Evolutionary conservation across 305 asterid genomes (phyloP).

Genomic region (Fraxinus sp.): DNA sequence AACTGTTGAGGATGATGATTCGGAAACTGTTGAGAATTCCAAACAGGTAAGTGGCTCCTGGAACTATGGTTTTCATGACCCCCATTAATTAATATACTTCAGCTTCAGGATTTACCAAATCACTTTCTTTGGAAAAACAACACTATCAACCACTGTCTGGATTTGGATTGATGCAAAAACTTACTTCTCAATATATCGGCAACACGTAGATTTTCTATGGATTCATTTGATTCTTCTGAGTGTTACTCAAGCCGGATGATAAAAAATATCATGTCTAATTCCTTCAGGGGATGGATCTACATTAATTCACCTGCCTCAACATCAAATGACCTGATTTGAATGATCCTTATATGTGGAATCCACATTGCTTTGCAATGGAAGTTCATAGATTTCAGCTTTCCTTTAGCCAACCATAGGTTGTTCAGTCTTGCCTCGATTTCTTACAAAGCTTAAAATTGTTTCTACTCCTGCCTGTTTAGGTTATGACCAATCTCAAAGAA

Average conservation of each 20-base stretch:
- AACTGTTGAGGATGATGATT: slow-evolving; percentile 78
- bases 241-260: slow-evolving; percentile 3
- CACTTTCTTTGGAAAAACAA: background rate
- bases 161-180: background rate
- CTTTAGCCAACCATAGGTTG: background rate
- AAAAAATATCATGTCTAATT: background rate
- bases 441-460: background rate
- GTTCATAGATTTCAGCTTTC: background rate
- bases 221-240: slow-evolving; percentile 9
- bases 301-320: background rate
- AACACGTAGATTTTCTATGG: background rate
- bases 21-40: slow-evolving; percentile 45
- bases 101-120: slow-evolving; percentile 11
- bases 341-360: background rate
- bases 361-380: background rate
- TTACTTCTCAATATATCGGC: background rate
- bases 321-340: background rate
- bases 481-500: background rate
- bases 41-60: slow-evolving; percentile 56
- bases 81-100: slow-evolving; percentile 4
- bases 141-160: background rate
- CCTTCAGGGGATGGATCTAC: background rate
- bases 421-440: background rate
- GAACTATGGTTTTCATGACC: slow-evolving; percentile 12
- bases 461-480: background rate